Conservation (phyloP, 2,329 filamentous ascomycete genomes). For the Nigrospora sphaerica region DNA sequence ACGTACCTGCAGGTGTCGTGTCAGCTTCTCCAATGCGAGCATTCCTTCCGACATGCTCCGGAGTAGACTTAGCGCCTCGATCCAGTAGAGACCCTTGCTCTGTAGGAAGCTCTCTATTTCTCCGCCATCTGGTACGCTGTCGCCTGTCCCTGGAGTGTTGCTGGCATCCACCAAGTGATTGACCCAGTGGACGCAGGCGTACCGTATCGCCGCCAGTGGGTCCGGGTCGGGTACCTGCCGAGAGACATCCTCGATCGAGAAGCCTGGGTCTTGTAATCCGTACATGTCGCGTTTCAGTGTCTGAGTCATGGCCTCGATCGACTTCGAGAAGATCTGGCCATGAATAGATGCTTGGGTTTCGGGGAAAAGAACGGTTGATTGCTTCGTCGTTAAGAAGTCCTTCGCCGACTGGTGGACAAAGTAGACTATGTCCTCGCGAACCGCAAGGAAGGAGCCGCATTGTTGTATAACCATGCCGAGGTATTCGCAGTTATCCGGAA, state of each 20-base stretch:
- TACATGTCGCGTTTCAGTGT: conserved; percentile 28
- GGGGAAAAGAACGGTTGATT: conserved; percentile 18
- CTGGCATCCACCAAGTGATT: conserved; percentile 18
- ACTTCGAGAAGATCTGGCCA: conserved; percentile 22
- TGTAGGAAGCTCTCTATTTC: background rate
- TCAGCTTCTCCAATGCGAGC: conserved; percentile 12
- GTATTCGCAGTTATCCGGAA: too few species aligned
- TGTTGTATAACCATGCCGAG: too few species aligned
- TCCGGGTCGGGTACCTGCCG: conserved; percentile 10
- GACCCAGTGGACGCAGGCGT: conserved; percentile 26
- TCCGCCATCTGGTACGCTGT: conserved; percentile 11
- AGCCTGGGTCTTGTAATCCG: conserved; percentile 13
- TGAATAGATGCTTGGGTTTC: conserved; percentile 17
- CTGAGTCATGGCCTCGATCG: conserved; percentile 20
- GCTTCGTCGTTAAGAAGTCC: conserved; percentile 25
- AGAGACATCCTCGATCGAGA: conserved; percentile 12
- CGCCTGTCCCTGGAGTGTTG: background rate
- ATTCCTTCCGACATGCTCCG: conserved; percentile 10
- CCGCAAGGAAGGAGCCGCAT: conserved; percentile 34
- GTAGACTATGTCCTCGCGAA: conserved; percentile 19
- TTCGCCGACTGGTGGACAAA: conserved; percentile 36
- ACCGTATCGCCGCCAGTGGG: conserved; percentile 17
- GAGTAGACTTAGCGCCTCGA: background rate
- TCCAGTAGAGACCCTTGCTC: background rate
- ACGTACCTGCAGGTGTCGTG: conserved; percentile 2